Evolutionary conservation across 352 stramenopile genomes (phyloP).

Genomic region (Phytophthora pisi): DNA sequence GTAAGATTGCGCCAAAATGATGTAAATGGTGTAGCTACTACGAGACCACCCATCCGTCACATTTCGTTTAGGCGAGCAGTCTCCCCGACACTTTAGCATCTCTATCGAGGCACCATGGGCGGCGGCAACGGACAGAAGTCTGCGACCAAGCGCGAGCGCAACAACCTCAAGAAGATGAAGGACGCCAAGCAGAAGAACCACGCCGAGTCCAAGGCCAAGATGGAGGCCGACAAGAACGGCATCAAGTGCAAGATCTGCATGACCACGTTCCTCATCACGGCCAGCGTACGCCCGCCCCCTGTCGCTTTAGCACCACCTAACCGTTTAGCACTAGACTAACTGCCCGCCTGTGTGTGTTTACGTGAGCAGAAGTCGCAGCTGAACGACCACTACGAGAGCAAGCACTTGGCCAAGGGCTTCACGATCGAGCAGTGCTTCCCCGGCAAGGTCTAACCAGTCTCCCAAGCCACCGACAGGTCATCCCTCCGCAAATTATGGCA

Average conservation of each 20-base stretch:
- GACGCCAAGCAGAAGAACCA: slow-evolving; percentile 83
- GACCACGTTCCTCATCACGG: slow-evolving; percentile 89
- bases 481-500: not conserved
- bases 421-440: slow-evolving; percentile 80
- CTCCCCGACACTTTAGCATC: not conserved
- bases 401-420: slow-evolving; percentile 78
- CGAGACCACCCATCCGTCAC: not conserved
- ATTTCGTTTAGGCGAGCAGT: slow-evolving; percentile 2
- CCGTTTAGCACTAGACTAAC: not conserved
- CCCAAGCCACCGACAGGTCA: not conserved
- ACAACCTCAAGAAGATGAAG: slow-evolving; percentile 89
- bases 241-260: slow-evolving; percentile 92
- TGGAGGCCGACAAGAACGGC: slow-evolving; percentile 71
- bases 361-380: slow-evolving; percentile 57
- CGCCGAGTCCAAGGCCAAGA: slow-evolving; percentile 82
- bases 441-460: slow-evolving; percentile 17
- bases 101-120: slow-evolving; percentile 56
- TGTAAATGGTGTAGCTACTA: not conserved
- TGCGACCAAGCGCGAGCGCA: slow-evolving; percentile 78
- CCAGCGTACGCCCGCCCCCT: slow-evolving; percentile 52
- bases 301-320: slow-evolving; percentile 4
- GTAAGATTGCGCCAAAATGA: not conserved
- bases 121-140: slow-evolving; percentile 88
- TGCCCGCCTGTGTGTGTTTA: not conserved
- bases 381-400: slow-evolving; percentile 86